Conservation (phyloP, 257 asterid species). For the Scutellaria minor region DNA sequence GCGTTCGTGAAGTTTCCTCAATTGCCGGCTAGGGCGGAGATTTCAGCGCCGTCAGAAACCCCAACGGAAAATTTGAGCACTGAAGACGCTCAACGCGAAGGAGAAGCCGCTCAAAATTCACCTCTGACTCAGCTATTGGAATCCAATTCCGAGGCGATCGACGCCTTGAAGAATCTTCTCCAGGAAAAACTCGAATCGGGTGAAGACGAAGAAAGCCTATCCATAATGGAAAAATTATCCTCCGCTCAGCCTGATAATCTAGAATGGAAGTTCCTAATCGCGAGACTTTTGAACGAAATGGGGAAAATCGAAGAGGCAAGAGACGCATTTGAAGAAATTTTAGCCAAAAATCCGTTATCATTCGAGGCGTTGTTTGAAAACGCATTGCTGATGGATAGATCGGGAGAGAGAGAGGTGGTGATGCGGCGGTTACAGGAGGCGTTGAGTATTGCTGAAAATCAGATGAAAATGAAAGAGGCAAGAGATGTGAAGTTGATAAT, state of each 20-base stretch:
- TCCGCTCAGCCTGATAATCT: conserved; percentile 67
- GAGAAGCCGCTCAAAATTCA: conserved; percentile 35
- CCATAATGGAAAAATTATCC: conserved; percentile 51
- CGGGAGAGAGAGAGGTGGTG: conserved; percentile 71
- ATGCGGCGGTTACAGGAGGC: conserved; percentile 73
- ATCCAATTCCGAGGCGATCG: conserved; percentile 59
- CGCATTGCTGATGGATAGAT: conserved; percentile 73
- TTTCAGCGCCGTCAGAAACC: conserved; percentile 42
- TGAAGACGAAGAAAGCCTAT: conserved; percentile 69
- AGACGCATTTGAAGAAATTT: conserved; percentile 59
- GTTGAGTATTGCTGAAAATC: conserved; percentile 62
- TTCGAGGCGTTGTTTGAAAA: conserved; percentile 78
- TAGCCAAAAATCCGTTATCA: conserved; percentile 53
- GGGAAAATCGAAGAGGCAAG: conserved; percentile 66
- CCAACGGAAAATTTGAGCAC: conserved; percentile 35
- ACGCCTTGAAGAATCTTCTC: conserved; percentile 58
- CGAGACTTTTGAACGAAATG: conserved; percentile 68
- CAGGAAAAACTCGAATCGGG: conserved; percentile 70
- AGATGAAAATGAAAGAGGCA: conserved; percentile 63
- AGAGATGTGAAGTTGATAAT: conserved; percentile 82
- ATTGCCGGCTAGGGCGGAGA: conserved; percentile 42
- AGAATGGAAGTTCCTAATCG: conserved; percentile 73
- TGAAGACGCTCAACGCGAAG: conserved; percentile 22
- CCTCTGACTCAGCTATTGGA: conserved; percentile 55
- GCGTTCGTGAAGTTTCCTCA: conserved; percentile 48